Base-by-base conservation (phyloP, 495 filamentous ascomycete species). In the Penicillium manginii region DNA sequence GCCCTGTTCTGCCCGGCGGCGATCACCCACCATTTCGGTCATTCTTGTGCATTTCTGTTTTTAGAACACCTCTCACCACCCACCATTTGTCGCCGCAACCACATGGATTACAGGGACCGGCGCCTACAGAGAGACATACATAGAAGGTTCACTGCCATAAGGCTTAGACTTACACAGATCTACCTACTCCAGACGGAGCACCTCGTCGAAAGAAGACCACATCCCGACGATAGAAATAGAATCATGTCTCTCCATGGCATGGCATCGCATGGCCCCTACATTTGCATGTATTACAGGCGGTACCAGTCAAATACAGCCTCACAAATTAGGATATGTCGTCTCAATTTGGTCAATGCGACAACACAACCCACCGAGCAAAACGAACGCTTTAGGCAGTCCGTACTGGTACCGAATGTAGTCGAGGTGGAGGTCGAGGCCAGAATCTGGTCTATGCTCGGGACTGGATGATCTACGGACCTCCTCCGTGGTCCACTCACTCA, bases 51-150 rank as follows among this genome's bases (percentile, higher is more conserved):
- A 21, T 10, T 58, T 31, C 55, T 58, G 49, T 52, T 45, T 58
- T 58, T 58, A 58, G 55, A 40, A 47, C 21, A n/a, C 39, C 40
- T 19, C 40, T 43, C 40, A 43, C 40, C 15, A 43, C n/a, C 40
- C 40, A 19, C 40, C n/a, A 43, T 43, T 43, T 43, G 40, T 43
- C 11, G 56, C 50, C 50, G 57, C 57, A 39, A 46, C 57, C 57
- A 59, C 57, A 59, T 59, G 57, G 57, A 48, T 17, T 50, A 50
- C 50, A 59, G 22, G 57, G 40, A 18, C 26, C 3, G 35, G 35
- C 35, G 40, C 17, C n/a, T 39, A 29, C 35, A 49, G 51, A 14
- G 10, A 33, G 2, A 42, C 17, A 19, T 43, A 43, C 40, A 43
- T 3, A 43, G 14, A 43, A 43, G 40, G 8, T 3, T 9, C 40